Conservation (phyloP, 345 rosid species). For the Citrus medica region DNA sequence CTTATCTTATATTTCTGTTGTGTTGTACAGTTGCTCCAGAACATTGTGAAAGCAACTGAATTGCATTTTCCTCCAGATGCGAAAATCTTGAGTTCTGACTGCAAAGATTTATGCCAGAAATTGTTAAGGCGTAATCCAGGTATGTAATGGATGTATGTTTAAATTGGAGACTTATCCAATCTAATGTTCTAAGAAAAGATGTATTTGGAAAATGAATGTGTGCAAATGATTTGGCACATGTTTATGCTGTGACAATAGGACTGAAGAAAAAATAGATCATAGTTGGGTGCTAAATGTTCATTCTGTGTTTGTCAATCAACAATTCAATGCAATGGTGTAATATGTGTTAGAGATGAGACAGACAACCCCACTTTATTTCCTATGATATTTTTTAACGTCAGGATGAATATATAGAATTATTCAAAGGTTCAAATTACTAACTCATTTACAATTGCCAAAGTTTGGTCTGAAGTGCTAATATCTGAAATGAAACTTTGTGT, state of each 20-base stretch:
- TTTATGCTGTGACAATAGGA: neutral
- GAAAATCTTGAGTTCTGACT: constrained; percentile 55
- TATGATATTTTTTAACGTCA: neutral
- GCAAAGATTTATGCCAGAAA: constrained; percentile 89
- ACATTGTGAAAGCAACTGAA: constrained; percentile 75
- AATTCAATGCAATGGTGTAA: neutral
- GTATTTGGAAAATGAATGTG: neutral
- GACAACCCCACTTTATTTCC: neutral
- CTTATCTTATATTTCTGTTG: constrained; percentile 10
- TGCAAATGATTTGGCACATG: neutral
- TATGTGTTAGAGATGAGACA: neutral
- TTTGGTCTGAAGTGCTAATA: neutral
- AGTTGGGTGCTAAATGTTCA: constrained; percentile 1
- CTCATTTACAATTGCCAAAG: neutral
- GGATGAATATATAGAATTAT: neutral
- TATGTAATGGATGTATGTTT: constrained; percentile 25
- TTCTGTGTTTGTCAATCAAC: neutral
- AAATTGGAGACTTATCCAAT: constrained; percentile 4
- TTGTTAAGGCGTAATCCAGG: constrained; percentile 92
- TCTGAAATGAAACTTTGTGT: neutral
- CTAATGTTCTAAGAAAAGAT: neutral
- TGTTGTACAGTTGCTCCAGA: constrained; percentile 81
- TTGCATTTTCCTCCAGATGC: constrained; percentile 67
- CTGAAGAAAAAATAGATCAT: neutral
- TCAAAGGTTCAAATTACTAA: neutral